Base-by-base conservation (phyloP, 768 basidiomycete genomes). In the Agaricus sinodeliciosus region DNA sequence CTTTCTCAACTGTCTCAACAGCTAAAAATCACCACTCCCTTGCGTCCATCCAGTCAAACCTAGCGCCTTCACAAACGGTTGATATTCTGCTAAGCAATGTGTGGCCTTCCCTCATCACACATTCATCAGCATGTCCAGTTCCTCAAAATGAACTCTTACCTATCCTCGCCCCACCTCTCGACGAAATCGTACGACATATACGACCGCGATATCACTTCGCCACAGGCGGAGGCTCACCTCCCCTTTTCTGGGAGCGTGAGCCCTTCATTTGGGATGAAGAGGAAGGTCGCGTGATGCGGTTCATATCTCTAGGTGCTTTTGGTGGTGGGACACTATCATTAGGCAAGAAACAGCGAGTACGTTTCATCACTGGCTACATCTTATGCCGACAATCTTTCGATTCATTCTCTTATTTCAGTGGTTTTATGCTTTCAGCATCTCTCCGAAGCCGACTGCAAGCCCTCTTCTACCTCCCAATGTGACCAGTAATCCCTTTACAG, bases 371-470 rank as follows among this genome's bases (percentile, higher is more conserved):
- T 19, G 45, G 31, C 35, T 31, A 16, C 43, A 49, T 40, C 25
- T 22, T 40, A 19, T 57, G 37, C 4, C 18, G 18, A n/a, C 42
- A 9, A 7, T 31, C 6, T 2, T 31, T 31, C 3, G 22, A 28
- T 31, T 19, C 1, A 18, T 34, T 12, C 11, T 49, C 46, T 45
- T 43, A 37, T 58, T 57, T 35, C 59, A 97, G 94, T 97, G 92
- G 87, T 97, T 96, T 70, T 99, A 99, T 69, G 96, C 96, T 2
- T 98, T 97, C 67, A 84, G 81, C 22, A 88, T 99, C 48, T 68
- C 80, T 0, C 82, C 90, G 2, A 72, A 75, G 41, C 65, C 71
- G 19, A 60, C 72, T 4, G 59, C 66, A 22, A 67, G 63, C 9
- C 66, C 63, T 12, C 63, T 73, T 16, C 74, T 62, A 4, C 87